A percentile compares a stretch with the other conserved stretches of the same genome.
phyloP scores from a whole-genome alignment of 225 moss, liverwort and hornwort species.

The Rhytidiadelphus loreus region DNA sequence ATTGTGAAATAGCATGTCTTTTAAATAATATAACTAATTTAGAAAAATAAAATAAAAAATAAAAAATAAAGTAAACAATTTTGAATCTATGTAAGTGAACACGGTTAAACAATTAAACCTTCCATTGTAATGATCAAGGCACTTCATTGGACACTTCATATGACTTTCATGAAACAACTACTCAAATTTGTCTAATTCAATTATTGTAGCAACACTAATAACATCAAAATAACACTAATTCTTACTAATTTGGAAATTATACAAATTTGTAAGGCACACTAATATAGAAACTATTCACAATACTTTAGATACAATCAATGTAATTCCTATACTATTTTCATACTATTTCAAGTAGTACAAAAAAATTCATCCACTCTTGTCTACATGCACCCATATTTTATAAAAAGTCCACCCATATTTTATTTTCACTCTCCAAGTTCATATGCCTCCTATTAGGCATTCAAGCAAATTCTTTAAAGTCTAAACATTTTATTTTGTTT shows the following conservation, averaged over 20 bases:
- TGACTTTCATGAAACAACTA: not conserved
- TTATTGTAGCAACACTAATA: too few relatives aligned
- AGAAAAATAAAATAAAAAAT: not conserved
- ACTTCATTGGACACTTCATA: not conserved
- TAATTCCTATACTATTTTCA: not conserved
- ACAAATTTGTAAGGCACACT: not conserved
- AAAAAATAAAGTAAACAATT: not conserved
- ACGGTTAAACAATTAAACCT: too few relatives aligned
- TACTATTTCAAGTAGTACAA: not conserved
- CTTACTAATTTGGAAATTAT: not conserved
- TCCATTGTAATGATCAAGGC: not conserved
- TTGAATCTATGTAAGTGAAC: not conserved
- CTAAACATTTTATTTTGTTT: too few relatives aligned
- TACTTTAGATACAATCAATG: not conserved
- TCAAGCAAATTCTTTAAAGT: too few relatives aligned
- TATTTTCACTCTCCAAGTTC: too few relatives aligned
- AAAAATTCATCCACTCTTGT: too few relatives aligned
- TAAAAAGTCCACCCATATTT: not conserved
- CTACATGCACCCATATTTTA: too few relatives aligned
- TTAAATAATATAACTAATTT: too few relatives aligned
- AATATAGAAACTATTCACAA: not conserved
- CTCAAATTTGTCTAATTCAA: not conserved
- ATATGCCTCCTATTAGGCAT: too few relatives aligned
- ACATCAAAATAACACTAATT: not conserved
- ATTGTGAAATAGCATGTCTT: fast-evolving